A percentile compares a stretch with the other conserved stretches of the same genome.
phyloP scores from a whole-genome alignment of 78 protist genomes.

The Cavenderia fasciculata region DNA sequence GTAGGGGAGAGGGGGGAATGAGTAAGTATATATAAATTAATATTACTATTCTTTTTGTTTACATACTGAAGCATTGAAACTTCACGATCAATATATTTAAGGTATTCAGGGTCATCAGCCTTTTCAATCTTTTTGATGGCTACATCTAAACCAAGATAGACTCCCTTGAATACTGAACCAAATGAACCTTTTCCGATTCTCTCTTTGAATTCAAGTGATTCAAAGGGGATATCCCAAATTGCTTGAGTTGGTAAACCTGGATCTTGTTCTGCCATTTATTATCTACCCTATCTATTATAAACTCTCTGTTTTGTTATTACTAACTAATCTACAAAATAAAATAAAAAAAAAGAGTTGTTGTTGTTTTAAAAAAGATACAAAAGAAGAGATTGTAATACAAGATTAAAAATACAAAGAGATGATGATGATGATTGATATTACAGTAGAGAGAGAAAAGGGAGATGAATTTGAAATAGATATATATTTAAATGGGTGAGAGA shows the following conservation, averaged over 20 bases:
- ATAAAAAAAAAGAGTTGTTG: no score
- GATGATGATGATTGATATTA: no score
- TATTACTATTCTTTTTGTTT: neutral
- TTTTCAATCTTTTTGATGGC: slow-evolving; percentile 79
- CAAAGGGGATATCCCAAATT: slow-evolving; percentile 80
- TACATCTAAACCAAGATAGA: slow-evolving; percentile 73
- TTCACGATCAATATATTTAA: slow-evolving; percentile 75
- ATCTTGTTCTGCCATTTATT: slow-evolving; percentile 67
- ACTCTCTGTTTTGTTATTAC: no score
- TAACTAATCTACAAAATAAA: neutral
- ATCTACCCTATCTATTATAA: neutral
- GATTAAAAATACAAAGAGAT: no score
- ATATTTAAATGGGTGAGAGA: no score
- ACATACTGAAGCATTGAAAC: slow-evolving; percentile 78
- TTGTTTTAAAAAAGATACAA: no score
- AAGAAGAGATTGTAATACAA: no score
- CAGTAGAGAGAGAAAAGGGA: no score
- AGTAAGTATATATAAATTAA: neutral
- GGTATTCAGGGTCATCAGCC: slow-evolving; percentile 74
- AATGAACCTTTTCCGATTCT: slow-evolving; percentile 76
- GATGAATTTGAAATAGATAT: no score
- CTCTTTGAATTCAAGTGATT: slow-evolving; percentile 62
- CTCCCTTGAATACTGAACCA: slow-evolving; percentile 68
- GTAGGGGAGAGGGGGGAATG: neutral
- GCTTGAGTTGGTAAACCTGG: slow-evolving; percentile 82